Percentiles rank a stretch among this genome's conserved stretches.
Evolutionary conservation across 2,329 filamentous ascomycete genomes (phyloP).

Genomic region (Cadophora luteo-olivacea): DNA sequence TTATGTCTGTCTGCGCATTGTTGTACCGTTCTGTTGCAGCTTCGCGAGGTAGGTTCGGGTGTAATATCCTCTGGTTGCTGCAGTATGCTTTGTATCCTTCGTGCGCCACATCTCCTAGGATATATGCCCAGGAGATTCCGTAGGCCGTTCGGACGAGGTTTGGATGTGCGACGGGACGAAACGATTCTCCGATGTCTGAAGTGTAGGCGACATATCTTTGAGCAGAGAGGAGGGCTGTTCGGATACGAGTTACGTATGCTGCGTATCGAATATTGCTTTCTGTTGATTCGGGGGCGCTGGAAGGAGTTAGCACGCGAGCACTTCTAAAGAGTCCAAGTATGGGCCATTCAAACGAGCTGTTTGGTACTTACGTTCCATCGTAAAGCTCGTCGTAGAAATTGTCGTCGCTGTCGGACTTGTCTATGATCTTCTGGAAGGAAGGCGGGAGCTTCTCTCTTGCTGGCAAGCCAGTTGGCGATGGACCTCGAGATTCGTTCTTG

Average conservation of each 20-base stretch:
- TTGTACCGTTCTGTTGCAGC: slow-evolving; percentile 42
- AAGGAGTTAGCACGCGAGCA: slow-evolving; percentile 25
- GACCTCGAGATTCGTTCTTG: slow-evolving; percentile 31
- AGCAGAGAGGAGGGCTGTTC: slow-evolving; percentile 86
- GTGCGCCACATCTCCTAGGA: slow-evolving; percentile 87
- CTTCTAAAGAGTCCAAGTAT: not conserved
- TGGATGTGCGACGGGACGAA: slow-evolving; percentile 90
- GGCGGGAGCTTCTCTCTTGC: slow-evolving; percentile 55
- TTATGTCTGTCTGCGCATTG: slow-evolving; percentile 40
- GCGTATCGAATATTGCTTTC: slow-evolving; percentile 89
- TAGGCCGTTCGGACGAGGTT: slow-evolving; percentile 83
- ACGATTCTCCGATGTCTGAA: slow-evolving; percentile 94
- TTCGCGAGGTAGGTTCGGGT: slow-evolving; percentile 64
- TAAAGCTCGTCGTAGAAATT: slow-evolving; percentile 79
- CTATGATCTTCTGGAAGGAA: slow-evolving; percentile 62
- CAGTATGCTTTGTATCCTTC: slow-evolving; percentile 96
- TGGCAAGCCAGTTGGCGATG: slow-evolving; percentile 38
- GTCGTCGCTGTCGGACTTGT: slow-evolving; percentile 67
- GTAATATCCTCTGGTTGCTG: slow-evolving; percentile 77
- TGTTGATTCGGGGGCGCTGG: slow-evolving; percentile 77
- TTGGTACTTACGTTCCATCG: slow-evolving; percentile 74
- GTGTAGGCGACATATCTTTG: slow-evolving; percentile 98
- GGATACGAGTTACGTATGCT: slow-evolving; percentile 84
- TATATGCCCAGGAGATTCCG: slow-evolving; percentile 89
- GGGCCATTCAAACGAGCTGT: slow-evolving; percentile 11